A percentile compares a stretch with the other conserved stretches of the same genome.
Conservation (phyloP, 2,329 filamentous ascomycete genomes). For the Stromatinia cepivora region DNA sequence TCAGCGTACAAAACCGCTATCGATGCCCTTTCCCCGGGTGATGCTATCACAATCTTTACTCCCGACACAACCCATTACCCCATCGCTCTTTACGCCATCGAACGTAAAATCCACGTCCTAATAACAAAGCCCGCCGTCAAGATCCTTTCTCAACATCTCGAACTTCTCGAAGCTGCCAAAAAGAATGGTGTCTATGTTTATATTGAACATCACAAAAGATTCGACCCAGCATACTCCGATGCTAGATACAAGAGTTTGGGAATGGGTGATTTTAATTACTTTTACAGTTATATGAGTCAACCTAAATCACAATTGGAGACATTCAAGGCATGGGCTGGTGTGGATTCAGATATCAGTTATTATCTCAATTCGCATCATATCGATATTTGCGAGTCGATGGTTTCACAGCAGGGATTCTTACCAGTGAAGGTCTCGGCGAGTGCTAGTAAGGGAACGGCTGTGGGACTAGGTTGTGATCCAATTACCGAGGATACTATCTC, state of each 20-base stretch:
- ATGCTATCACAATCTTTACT: slow-evolving; percentile 94
- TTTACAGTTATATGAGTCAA: slow-evolving; percentile 72
- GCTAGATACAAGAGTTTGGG: slow-evolving; percentile 73
- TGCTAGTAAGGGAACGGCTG: slow-evolving; percentile 76
- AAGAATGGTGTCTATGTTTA: slow-evolving; percentile 84
- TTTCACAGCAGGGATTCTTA: slow-evolving; percentile 67
- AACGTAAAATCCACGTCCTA: slow-evolving; percentile 83
- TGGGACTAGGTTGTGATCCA: slow-evolving; percentile 72
- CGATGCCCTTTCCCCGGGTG: slow-evolving; percentile 75
- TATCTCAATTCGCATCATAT: slow-evolving; percentile 96
- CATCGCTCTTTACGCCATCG: slow-evolving; percentile 88
- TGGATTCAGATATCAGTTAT: slow-evolving; percentile 91
- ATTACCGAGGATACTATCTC: slow-evolving; percentile 93
- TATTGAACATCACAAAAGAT: slow-evolving; percentile 96
- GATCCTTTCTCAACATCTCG: slow-evolving; percentile 74
- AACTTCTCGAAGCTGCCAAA: slow-evolving; percentile 69
- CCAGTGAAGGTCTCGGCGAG: slow-evolving; percentile 79
- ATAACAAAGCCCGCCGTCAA: slow-evolving; percentile 95
- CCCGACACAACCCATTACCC: slow-evolving; percentile 91
- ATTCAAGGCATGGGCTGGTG: slow-evolving; percentile 59
- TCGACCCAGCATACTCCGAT: slow-evolving; percentile 89
- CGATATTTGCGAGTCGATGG: slow-evolving; percentile 91
- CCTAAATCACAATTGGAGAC: slow-evolving; percentile 40
- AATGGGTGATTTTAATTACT: slow-evolving; percentile 96
- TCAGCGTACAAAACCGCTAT: slow-evolving; percentile 88